Evolutionary conservation across 441 rosid genomes (phyloP), one percentile per base, ranked within the genome.

Genomic region (Mallotus japonicus): DNA sequence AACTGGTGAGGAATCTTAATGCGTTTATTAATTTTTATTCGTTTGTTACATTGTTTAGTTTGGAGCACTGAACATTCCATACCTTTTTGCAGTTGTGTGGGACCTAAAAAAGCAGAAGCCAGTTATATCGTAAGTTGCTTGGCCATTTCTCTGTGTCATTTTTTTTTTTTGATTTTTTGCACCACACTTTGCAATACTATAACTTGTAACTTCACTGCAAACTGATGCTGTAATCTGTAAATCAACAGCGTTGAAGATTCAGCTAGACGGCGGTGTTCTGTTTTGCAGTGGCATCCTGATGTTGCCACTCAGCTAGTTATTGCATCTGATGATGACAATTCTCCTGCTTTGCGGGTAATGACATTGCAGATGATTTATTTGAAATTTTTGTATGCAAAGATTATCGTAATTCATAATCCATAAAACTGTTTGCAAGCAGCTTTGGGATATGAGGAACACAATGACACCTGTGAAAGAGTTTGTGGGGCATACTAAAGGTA

Each of bases 211-310:
- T 61, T 24, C n/a, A 46, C 42, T 6, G 15, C 68, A 75, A 72
- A 49, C 75, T 69, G 73, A 86, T 77, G 32, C 69, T 59, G 12
- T 53, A 54, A 28, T 67, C 51, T 85, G 54, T 79, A 74, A 70
- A 75, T 82, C 74, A 77, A 80, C 90, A 96, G 99, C 79, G 89
- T 96, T 80, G 78, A 87, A 77, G 99, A 96, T 86, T 88, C 98
- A 70, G 76, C 83, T 81, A 86, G 96, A 79, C 89, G 97, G 75
- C 88, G 97, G 37, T 89, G 97, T 86, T 93, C 99, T 76, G 97
- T 96, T 86, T 83, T 96, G 88, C 99, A 96, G 80, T 96, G 99
- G 99, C 90, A 96, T 84, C 99, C 99, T 79, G 97, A 93, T 79
- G 81, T 90, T 83, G 91, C 99, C 75, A 96, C 98, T 78, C 97